Percentiles rank a stretch among this genome's conserved stretches.
Evolutionary conservation across 148 eudicot genomes (phyloP).

Genomic region (Rhododendron kiyosumense): DNA sequence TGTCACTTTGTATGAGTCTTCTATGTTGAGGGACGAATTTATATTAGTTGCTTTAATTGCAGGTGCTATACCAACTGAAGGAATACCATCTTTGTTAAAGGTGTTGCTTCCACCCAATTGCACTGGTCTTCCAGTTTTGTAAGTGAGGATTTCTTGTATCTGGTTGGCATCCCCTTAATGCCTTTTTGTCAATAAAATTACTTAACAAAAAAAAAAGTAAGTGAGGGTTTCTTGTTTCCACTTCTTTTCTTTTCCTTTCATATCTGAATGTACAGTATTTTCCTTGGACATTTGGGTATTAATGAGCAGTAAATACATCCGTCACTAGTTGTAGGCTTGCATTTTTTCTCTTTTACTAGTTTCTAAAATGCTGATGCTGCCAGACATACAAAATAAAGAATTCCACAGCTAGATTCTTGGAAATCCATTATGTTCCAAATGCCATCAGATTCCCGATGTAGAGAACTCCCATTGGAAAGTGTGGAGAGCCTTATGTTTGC

Average conservation of each 20-base stretch:
- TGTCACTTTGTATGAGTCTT: not conserved
- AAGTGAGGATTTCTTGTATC: constrained; percentile 29
- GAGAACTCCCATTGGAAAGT: not conserved
- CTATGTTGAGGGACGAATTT: not conserved
- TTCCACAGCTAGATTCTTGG: not conserved
- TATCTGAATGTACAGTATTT: not conserved
- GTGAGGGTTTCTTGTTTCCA: constrained; percentile 16
- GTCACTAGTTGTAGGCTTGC: not conserved
- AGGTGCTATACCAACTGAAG: constrained; percentile 97
- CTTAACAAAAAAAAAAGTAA: constrained; percentile 1
- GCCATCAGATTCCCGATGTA: not conserved
- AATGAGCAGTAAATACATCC: not conserved
- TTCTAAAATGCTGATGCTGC: not conserved
- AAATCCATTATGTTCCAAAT: not conserved
- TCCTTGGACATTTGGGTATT: not conserved
- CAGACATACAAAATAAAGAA: not conserved
- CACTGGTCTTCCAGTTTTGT: constrained; percentile 80
- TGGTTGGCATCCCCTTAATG: not conserved
- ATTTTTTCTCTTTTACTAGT: not conserved
- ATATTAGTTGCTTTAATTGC: constrained; percentile 8
- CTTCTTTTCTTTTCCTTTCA: not conserved
- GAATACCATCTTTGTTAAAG: constrained; percentile 82
- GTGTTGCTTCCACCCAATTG: constrained; percentile 84
- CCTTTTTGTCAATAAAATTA: not conserved
- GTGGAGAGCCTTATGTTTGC: not conserved